Evolutionary conservation across 805 yeast genomes (phyloP), one percentile per base, ranked within the genome.

Genomic region (Sugiyamaella marilandica): DNA sequence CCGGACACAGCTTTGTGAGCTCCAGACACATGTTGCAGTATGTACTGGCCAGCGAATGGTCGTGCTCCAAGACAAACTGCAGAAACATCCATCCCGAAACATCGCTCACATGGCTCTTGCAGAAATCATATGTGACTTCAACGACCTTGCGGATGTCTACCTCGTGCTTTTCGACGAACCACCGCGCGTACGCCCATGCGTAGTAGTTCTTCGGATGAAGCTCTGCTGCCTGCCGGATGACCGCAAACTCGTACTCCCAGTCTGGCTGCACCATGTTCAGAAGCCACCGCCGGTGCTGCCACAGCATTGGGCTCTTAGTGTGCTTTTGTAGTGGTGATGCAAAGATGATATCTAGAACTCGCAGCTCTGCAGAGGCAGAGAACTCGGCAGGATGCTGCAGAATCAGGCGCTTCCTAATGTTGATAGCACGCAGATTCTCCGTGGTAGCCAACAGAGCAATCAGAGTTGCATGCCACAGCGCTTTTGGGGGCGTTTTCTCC

Each of bases 181-280:
- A 64, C 29, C 75, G 63, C 3, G 75, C 65, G 53, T 70, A 66
- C n/a, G 65, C 60, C 72, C 77, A 71, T 0, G 81, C 79, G 51
- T 78, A 78, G 59, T 79, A 79, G 59, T 77, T 79, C 41, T 70
- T 59, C 9, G 74, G 74, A 57, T 79, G 83, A 10, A 62, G 54
- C 21, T 54, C 60, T 0, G 71, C 70, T 0, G 82, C 74, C 8
- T 46, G 47, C 1, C 66, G 50, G 1, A 77, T 67, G 1, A 64
- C 50, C 13, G 49, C 51, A 32, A 64, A 48, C 54, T 72, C 74
- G 3, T 45, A 45, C 2, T 51, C 50, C 43, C 43, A 39, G 5
- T 39, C 24, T 16, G 21, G 43, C 11, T 39, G 21, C 43, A 39
- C 37, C 9, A 26, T n/a, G 11, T 24, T 13, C n/a, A 63, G 49